Evolutionary conservation across 2,329 filamentous ascomycete genomes (phyloP).

Genomic region (Calonectria honghensis): DNA sequence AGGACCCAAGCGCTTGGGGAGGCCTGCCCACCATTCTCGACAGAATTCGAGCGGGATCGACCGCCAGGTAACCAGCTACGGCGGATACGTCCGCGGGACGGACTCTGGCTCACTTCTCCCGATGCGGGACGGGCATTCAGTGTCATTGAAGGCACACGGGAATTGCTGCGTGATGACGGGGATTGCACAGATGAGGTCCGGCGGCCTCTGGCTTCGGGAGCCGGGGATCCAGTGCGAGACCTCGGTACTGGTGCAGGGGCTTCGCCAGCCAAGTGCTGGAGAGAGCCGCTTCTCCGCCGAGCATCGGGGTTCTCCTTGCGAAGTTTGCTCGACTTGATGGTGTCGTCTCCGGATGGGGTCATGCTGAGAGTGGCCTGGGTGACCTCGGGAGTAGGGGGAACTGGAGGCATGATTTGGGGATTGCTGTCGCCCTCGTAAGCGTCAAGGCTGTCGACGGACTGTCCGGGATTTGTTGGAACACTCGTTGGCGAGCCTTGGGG

Average conservation of each 20-base stretch:
- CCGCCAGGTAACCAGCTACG: slow-evolving; percentile 73
- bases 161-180: slow-evolving; percentile 55
- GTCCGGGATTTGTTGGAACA: slow-evolving; percentile 39
- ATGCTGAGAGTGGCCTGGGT: slow-evolving; percentile 48
- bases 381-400: slow-evolving; percentile 56
- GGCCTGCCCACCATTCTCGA: slow-evolving; percentile 54
- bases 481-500: slow-evolving; percentile 45
- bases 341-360: slow-evolving; percentile 45
- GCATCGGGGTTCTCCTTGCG: slow-evolving; percentile 56
- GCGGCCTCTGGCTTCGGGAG: slow-evolving; percentile 62
- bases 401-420: slow-evolving; percentile 56
- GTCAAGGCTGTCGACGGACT: slow-evolving; percentile 47
- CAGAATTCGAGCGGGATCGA: slow-evolving; percentile 71
- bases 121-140: slow-evolving; percentile 55
- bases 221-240: slow-evolving; percentile 57
- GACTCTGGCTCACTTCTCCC: slow-evolving; percentile 65
- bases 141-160: slow-evolving; percentile 58
- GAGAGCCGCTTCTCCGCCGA: slow-evolving; percentile 59
- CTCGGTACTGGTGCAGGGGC: slow-evolving; percentile 49
- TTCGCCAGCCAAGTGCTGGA: slow-evolving; percentile 51
- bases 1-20: slow-evolving; percentile 72
- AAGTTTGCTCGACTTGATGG: slow-evolving; percentile 54
- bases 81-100: slow-evolving; percentile 66
- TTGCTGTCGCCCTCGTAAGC: slow-evolving; percentile 47
- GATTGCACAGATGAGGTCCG: slow-evolving; percentile 71